These are phyloP conservation scores for Ilyonectria sp. DNA, from an alignment of 2,329 filamentous ascomycete genomes.

Conservation along the genomic window DNA sequence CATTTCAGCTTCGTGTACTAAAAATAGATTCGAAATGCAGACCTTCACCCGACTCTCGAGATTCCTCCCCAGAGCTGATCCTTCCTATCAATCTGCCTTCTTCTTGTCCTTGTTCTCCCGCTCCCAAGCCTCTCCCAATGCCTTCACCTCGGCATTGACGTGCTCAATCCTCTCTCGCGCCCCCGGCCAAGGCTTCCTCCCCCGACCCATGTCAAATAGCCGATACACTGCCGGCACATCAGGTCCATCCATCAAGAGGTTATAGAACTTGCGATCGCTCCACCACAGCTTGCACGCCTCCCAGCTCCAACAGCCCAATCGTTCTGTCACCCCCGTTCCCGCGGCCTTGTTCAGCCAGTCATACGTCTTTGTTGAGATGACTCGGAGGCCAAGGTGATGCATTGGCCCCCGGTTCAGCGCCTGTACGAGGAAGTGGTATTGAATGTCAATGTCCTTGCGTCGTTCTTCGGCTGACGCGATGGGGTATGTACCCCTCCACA, in stretches of 20 bases:
- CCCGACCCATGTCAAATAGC: conserved; percentile 57
- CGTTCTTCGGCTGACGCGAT: conserved; percentile 42
- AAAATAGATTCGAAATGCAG: neutral
- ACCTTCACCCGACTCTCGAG: neutral
- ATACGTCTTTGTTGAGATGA: conserved; percentile 43
- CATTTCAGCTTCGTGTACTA: neutral
- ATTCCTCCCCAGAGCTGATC: neutral
- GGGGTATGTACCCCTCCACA: conserved; percentile 48
- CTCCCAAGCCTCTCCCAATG: conserved; percentile 42
- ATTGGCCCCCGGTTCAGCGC: conserved; percentile 45
- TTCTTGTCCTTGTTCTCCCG: conserved; percentile 42
- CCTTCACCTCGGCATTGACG: conserved; percentile 44
- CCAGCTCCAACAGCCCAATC: conserved; percentile 56
- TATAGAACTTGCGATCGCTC: conserved; percentile 57
- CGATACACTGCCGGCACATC: conserved; percentile 58
- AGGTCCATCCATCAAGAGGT: conserved; percentile 56
- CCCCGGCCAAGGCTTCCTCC: conserved; percentile 58
- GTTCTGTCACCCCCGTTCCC: conserved; percentile 59
- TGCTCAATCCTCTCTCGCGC: conserved; percentile 52
- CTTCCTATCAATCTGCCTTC: conserved; percentile 26
- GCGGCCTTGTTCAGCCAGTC: conserved; percentile 59
- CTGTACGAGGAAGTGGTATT: conserved; percentile 44
- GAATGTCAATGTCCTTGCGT: conserved; percentile 47
- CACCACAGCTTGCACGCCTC: conserved; percentile 62
- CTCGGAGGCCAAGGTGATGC: conserved; percentile 45